Percentiles rank a stretch among this genome's conserved stretches.
phyloP scores from a whole-genome alignment of 176 grass and related monocot species.

The Phyllostachys edulis region DNA sequence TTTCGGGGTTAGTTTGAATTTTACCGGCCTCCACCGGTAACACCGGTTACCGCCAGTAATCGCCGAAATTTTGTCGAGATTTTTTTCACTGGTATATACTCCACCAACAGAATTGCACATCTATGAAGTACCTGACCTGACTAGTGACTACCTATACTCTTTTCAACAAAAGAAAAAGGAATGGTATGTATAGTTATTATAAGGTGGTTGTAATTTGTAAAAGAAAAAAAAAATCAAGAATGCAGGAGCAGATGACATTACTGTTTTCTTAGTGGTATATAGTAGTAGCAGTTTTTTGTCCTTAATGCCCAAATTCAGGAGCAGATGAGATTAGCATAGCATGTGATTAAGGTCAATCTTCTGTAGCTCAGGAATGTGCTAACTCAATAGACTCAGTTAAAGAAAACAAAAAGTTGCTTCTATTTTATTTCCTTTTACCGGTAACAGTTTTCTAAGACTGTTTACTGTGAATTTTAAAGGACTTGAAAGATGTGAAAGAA shows the following conservation, averaged over 20 bases:
- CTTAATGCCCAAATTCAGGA: background rate
- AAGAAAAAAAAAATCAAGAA: background rate
- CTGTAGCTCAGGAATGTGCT: background rate
- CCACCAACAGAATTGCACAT: background rate
- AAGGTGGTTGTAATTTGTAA: background rate
- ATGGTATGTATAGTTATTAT: background rate
- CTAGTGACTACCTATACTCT: background rate
- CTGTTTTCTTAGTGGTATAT: background rate
- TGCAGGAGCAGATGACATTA: background rate
- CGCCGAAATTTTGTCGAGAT: no score
- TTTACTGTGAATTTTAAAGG: background rate
- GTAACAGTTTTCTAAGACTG: constrained; percentile 12
- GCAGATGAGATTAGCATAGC: background rate
- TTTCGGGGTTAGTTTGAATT: no score
- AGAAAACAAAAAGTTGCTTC: background rate
- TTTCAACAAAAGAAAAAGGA: background rate
- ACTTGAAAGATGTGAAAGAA: constrained; percentile 31
- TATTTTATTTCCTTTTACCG: background rate
- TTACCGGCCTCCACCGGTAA: no score
- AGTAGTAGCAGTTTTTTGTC: background rate
- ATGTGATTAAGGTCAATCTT: background rate
- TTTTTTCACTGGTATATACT: background rate
- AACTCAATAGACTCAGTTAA: background rate
- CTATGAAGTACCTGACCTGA: background rate
- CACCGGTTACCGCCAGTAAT: no score